A percentile compares a stretch with the other conserved stretches of the same genome.
phyloP scores from a whole-genome alignment of 1,139 yeast genomes.

The Taphrina betulina region DNA sequence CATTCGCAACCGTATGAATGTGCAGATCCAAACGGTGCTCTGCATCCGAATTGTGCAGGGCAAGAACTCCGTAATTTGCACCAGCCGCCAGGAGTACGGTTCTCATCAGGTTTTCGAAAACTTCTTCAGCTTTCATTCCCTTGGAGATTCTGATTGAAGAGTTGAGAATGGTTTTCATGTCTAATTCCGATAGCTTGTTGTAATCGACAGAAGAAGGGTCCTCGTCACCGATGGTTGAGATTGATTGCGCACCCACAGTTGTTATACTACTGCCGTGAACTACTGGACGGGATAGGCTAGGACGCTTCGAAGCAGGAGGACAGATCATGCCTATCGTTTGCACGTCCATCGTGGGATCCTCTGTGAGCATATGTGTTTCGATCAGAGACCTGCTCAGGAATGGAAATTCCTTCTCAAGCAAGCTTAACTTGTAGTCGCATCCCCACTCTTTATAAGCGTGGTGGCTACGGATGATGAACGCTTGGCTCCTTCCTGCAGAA shows the following conservation, averaged over 20 bases:
- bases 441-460: neutral
- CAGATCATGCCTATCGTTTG: too few species aligned
- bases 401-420: neutral
- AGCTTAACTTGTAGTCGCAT: neutral
- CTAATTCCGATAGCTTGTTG: slow-evolving; percentile 6
- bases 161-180: slow-evolving; percentile 15
- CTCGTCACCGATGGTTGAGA: neutral
- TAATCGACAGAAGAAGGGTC: neutral
- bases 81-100: slow-evolving; percentile 37
- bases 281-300: too few species aligned
- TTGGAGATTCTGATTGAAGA: slow-evolving; percentile 13
- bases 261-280: neutral
- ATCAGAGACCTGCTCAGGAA: neutral
- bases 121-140: slow-evolving; percentile 9
- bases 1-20: slow-evolving; percentile 6
- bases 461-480: neutral
- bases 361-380: neutral
- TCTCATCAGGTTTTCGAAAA: slow-evolving; percentile 36
- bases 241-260: neutral
- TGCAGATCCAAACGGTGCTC: neutral
- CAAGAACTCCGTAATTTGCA: slow-evolving; percentile 37
- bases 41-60: slow-evolving; percentile 14
- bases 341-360: neutral
- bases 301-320: too few species aligned
- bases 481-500: neutral